Evolutionary conservation across 306 rosid species (phyloP), one percentile per base, ranked within the genome.

Genomic region (Acacia melanoxylon): DNA sequence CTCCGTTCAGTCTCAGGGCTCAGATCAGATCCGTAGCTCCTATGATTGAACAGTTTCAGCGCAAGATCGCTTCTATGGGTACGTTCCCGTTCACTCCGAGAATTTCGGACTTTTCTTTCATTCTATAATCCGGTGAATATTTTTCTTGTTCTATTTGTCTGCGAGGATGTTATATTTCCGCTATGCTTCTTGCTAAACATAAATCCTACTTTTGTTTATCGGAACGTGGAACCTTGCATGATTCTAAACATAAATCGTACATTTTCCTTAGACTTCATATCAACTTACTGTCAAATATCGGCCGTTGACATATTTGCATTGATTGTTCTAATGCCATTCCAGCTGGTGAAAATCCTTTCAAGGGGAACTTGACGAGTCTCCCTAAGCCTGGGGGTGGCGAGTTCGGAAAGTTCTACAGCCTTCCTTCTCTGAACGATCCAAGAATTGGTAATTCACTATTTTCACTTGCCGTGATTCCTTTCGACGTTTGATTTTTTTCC

Each of bases 361-460:
- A 96, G 89, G 92, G 67, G 71, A 92, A 88, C 84, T 82, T 96
- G 84, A 92, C 97, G 7, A 89, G 87, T 87, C 98, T 96, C 40
- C 97, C 98, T 6, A 96, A 92, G 89, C 97, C 94, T 14, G 97
- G 99, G 37, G 98, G 99, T 3, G 99, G 99, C 40, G 97, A 93
- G 88, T 96, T 86, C 71, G 99, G 99, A 54, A 96, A 93, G 83
- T 93, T 86, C 84, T 96, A 93, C 80, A 96, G 98, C 79, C 97
- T 96, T 81, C 92, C 99, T 42, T 92, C 99, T 66, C 83, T 96
- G 82, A 93, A 92, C 0, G 98, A 96, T 59, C 97, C 99, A 1
- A 86, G 99, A 81, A 93, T 96, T 42, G 99, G 99, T 96, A 93
- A 76, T 49, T 85, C 83, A 5, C 78, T 63, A 5, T 27, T 45